Base-by-base conservation (phyloP, 1,139 yeast genomes). In the Suhomyces wounanorum region DNA sequence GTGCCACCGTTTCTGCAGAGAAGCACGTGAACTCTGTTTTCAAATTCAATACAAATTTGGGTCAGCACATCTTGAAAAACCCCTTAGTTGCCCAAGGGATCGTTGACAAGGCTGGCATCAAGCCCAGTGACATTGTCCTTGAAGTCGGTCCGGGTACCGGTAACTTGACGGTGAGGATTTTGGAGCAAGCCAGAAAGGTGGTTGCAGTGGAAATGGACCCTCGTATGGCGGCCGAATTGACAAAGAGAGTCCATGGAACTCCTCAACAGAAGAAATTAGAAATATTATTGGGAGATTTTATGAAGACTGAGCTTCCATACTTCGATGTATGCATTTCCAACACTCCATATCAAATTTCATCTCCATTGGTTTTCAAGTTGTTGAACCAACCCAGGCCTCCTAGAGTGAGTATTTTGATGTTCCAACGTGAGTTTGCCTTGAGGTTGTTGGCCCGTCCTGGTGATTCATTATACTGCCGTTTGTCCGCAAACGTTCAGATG, bases 121-220 rank as follows among this genome's bases (percentile, higher is more conserved):
- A 84, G 61, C 98, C 98, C 2, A 87, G 96, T 41, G 99, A 94
- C 64, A 83, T 84, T 8, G 98, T 94, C 2, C 77, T 94, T 44
- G 99, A 94, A 75, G 97, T 94, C 49, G 99, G 99, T 63, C 99
- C 99, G 1, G 99, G 99, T 82, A 94, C 99, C 0, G 99, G 99
- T 73, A 94, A 94, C 66, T 78, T 94, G 70, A 95, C 99, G 0
- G 96, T 94, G 37, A 79, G 96, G 55, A 95, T 94, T 45, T 72
- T 94, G 49, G 98, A 94, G 61, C 88, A 91, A 66, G 98, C 98
- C 0, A 79, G 90, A 49, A 89, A 87, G 61, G 97, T 94, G 14
- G 82, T 89, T 49, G 99, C 99, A 0, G 96, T 89, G 48, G 99
- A 94, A 74, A 92, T 92, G 94, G 99, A 94, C 71, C 98, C 99